A percentile compares a stretch with the other conserved stretches of the same genome.
Conservation (phyloP, 129 eudicot genomes). For the Pittosporum tobira region DNA sequence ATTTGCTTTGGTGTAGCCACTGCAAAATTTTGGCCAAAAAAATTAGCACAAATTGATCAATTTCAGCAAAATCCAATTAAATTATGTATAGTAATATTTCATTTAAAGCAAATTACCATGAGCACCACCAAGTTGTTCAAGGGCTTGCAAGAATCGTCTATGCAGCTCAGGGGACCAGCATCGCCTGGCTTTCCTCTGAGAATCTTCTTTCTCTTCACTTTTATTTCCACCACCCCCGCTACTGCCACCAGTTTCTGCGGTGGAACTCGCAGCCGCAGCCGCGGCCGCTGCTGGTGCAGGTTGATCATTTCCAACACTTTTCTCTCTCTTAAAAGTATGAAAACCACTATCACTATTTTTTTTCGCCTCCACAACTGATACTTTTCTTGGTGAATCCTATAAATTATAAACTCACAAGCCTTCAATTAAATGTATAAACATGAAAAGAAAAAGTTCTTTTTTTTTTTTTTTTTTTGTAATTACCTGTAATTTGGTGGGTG, state of each 20-base stretch:
- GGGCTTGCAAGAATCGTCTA: constrained; percentile 60
- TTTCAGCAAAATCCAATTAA: too few species aligned
- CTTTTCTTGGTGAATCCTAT: constrained; percentile 39
- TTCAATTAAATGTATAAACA: too few species aligned
- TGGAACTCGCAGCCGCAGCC: constrained; percentile 36
- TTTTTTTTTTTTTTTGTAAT: too few species aligned
- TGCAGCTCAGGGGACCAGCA: constrained; percentile 97
- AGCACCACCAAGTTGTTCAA: constrained; percentile 96
- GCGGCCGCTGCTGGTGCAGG: constrained; percentile 30
- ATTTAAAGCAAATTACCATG: constrained; percentile 48
- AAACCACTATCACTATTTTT: constrained; percentile 79
- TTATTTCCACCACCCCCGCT: constrained; percentile 34
- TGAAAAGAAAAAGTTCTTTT: too few species aligned
- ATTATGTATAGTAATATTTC: too few species aligned
- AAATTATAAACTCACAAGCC: constrained; percentile 7
- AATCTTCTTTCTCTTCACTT: constrained; percentile 39
- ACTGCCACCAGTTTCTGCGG: constrained; percentile 37
- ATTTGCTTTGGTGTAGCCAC: constrained; percentile 18
- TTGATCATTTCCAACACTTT: constrained; percentile 14
- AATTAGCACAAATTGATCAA: neutral
- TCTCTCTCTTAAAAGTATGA: constrained; percentile 57
- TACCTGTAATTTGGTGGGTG: constrained; percentile 47
- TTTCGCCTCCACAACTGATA: constrained; percentile 38
- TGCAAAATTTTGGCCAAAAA: neutral
- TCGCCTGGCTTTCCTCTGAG: constrained; percentile 65